Percentiles rank a stretch among this genome's conserved stretches.
Conservation (phyloP, 345 rosid genomes). For the Bretschneidera sinensis region DNA sequence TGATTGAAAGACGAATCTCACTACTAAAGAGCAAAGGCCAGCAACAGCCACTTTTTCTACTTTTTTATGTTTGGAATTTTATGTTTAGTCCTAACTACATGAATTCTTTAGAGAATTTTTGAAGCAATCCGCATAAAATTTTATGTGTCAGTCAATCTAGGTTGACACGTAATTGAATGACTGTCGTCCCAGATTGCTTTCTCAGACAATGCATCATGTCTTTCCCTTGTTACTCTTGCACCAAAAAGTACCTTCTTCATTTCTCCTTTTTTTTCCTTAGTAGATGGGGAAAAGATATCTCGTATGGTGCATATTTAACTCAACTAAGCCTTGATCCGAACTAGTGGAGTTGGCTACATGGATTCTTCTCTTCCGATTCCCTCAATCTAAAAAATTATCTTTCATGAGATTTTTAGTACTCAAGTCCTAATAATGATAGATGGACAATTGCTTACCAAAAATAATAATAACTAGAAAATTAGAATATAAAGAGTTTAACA, state of each 20-base stretch:
- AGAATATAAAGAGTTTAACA: too few relatives aligned
- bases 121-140: background rate
- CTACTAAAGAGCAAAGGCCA: background rate
- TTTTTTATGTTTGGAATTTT: background rate
- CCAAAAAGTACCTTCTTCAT: background rate
- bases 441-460: background rate
- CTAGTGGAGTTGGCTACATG: background rate
- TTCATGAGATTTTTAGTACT: background rate
- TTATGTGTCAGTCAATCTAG: too few relatives aligned
- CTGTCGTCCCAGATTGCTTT: too few relatives aligned
- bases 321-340: background rate
- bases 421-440: background rate
- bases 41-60: background rate
- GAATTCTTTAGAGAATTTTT: background rate
- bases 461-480: too few relatives aligned
- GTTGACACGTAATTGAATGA: too few relatives aligned
- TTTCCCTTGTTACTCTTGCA: too few relatives aligned
- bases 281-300: background rate
- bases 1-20: background rate
- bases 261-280: too few relatives aligned
- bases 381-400: background rate
- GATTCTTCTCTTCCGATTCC: background rate
- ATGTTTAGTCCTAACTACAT: background rate
- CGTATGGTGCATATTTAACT: background rate
- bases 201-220: too few relatives aligned